Percentiles rank a stretch among this genome's conserved stretches.
Evolutionary conservation across 441 rosid species (phyloP).

Genomic region (Aquilaria agallochum): DNA sequence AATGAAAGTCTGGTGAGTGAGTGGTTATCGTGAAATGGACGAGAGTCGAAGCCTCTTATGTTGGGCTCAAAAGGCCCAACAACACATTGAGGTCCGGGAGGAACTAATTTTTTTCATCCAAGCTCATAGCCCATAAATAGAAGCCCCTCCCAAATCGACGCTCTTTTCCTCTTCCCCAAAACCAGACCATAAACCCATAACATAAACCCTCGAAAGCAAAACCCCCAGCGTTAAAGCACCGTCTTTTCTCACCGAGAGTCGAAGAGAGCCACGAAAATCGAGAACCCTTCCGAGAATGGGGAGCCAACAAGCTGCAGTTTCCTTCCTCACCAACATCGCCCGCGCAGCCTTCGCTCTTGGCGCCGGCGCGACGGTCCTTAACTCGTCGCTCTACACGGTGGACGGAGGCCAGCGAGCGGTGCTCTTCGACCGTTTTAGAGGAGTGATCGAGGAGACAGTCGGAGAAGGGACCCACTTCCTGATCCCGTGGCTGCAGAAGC

Average conservation of each 20-base stretch:
- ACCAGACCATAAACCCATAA: too few species aligned
- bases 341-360: constrained; percentile 84
- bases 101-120: too few species aligned
- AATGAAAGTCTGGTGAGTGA: too few species aligned
- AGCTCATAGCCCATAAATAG: too few species aligned
- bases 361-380: constrained; percentile 52
- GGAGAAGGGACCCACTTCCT: constrained; percentile 94
- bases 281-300: constrained; percentile 39
- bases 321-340: constrained; percentile 58
- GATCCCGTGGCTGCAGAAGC: constrained; percentile 87
- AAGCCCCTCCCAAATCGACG: too few species aligned
- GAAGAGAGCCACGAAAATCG: too few species aligned
- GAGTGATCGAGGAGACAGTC: constrained; percentile 71
- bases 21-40: too few species aligned
- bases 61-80: too few species aligned
- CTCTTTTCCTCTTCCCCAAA: neutral
- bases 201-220: constrained; percentile 3
- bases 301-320: constrained; percentile 66
- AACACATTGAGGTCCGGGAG: too few species aligned
- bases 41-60: too few species aligned
- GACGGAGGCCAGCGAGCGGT: constrained; percentile 97
- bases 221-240: neutral
- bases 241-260: neutral
- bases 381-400: constrained; percentile 77
- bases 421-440: constrained; percentile 82